Conservation (phyloP, 495 filamentous ascomycete genomes). For the Tuber microsphaerosporum region DNA sequence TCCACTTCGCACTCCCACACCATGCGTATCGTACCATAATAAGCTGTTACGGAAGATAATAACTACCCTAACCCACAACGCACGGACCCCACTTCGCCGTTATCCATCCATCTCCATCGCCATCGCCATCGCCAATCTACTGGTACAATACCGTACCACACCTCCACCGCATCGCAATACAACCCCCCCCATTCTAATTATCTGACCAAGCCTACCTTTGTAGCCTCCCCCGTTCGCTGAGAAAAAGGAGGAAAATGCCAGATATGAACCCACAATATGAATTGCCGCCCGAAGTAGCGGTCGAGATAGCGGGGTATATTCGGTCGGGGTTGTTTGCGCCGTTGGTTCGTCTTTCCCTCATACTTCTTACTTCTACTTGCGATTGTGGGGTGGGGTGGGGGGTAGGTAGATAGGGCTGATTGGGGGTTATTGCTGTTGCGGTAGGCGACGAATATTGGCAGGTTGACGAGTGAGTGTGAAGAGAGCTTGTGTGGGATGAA, state of each 20-base stretch:
- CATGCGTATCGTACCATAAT: background rate
- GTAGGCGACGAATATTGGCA: background rate
- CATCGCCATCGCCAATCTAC: background rate
- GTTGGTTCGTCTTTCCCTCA: conserved; percentile 20
- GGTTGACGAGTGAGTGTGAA: conserved; percentile 1
- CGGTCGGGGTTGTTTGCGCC: conserved; percentile 38
- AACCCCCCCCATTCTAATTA: background rate
- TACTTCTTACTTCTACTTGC: background rate
- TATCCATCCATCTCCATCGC: background rate
- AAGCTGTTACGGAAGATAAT: background rate
- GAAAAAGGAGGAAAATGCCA: background rate
- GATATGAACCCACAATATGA: background rate
- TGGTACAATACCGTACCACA: background rate
- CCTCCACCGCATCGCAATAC: background rate
- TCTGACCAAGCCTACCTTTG: no score
- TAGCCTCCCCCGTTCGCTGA: background rate
- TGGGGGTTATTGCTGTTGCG: background rate
- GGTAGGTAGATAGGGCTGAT: background rate
- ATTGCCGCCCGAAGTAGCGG: conserved; percentile 37
- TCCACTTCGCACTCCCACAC: background rate
- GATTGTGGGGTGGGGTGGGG: background rate
- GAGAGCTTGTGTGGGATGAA: background rate
- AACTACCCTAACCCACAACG: conserved; percentile 24
- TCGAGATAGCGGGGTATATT: conserved; percentile 39
- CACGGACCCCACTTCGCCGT: background rate